Evolutionary conservation across 331 rosid genomes (phyloP).

Genomic region (Dryas integrifolia): DNA sequence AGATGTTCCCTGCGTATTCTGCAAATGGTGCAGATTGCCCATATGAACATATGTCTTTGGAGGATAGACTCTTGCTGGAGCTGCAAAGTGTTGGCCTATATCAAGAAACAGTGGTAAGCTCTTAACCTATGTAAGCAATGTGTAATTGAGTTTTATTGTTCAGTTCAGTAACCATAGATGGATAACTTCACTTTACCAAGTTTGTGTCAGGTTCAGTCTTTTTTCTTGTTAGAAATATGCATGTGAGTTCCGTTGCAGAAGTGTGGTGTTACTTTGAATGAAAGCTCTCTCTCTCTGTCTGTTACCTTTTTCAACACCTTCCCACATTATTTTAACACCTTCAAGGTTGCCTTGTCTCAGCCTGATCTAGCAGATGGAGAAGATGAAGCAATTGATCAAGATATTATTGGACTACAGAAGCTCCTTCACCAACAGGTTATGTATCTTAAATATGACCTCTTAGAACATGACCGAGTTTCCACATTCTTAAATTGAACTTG

Average conservation of each 20-base stretch:
- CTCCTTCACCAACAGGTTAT: slow-evolving; percentile 60
- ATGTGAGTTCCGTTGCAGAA: slow-evolving; percentile 2
- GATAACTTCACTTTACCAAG: not conserved
- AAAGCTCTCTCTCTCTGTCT: slow-evolving; percentile 2
- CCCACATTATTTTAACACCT: slow-evolving; percentile 15
- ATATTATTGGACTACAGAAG: slow-evolving; percentile 62
- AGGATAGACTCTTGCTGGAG: slow-evolving; percentile 72
- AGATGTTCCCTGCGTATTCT: slow-evolving; percentile 35
- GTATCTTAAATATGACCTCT: slow-evolving; percentile 9
- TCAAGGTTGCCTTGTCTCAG: slow-evolving; percentile 44
- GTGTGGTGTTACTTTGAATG: not conserved
- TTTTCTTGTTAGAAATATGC: not conserved
- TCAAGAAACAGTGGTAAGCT: slow-evolving; percentile 77
- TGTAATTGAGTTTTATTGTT: not conserved
- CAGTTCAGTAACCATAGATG: not conserved
- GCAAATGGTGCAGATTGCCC: slow-evolving; percentile 42
- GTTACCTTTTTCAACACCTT: slow-evolving; percentile 15
- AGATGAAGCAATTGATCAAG: slow-evolving; percentile 56
- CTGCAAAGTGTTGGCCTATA: slow-evolving; percentile 68
- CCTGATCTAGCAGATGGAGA: slow-evolving; percentile 84
- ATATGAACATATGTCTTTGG: slow-evolving; percentile 55
- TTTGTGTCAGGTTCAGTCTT: not conserved
- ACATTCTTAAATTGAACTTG: not conserved
- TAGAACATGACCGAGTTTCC: not conserved
- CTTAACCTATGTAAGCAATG: slow-evolving; percentile 8